These are phyloP conservation scores for Flaveria ramosissima DNA, from an alignment of 129 eudicot genomes.

Conservation along the genomic window DNA sequence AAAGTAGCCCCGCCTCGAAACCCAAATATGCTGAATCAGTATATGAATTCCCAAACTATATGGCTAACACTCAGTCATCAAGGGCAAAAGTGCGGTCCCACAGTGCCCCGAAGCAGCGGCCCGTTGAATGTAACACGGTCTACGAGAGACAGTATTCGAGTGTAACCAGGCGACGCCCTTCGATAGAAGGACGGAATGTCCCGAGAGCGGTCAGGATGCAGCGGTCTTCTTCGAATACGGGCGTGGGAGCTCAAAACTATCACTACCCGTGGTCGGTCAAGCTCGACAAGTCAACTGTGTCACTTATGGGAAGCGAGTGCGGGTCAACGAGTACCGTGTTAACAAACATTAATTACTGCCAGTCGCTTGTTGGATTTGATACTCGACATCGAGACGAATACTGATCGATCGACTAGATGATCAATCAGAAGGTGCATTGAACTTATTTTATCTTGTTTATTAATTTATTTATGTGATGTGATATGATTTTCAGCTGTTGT, in stretches of 20 bases:
- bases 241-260: slow-evolving; percentile 61
- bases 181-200: slow-evolving; percentile 78
- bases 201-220: slow-evolving; percentile 84
- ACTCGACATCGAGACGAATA: slow-evolving; percentile 23
- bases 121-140: slow-evolving; percentile 32
- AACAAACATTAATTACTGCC: slow-evolving; percentile 66
- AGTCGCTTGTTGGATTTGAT: slow-evolving; percentile 78
- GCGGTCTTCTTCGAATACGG: slow-evolving; percentile 76
- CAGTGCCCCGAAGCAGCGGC: slow-evolving; percentile 87
- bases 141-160: slow-evolving; percentile 53
- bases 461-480: neutral
- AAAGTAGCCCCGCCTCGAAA: slow-evolving; percentile 65
- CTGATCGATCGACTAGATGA: slow-evolving; percentile 6
- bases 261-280: slow-evolving; percentile 87
- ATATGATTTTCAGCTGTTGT: neutral
- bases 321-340: slow-evolving; percentile 74
- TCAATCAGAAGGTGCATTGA: slow-evolving; percentile 7
- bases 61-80: slow-evolving; percentile 93
- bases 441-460: neutral
- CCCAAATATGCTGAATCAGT: slow-evolving; percentile 72
- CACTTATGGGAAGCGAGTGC: slow-evolving; percentile 82
- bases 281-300: slow-evolving; percentile 74
- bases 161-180: slow-evolving; percentile 58
- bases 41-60: slow-evolving; percentile 74
- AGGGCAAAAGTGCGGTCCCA: slow-evolving; percentile 86